Evolutionary conservation across 805 yeast species (phyloP).

Genomic region (Kuraishia floccosa): DNA sequence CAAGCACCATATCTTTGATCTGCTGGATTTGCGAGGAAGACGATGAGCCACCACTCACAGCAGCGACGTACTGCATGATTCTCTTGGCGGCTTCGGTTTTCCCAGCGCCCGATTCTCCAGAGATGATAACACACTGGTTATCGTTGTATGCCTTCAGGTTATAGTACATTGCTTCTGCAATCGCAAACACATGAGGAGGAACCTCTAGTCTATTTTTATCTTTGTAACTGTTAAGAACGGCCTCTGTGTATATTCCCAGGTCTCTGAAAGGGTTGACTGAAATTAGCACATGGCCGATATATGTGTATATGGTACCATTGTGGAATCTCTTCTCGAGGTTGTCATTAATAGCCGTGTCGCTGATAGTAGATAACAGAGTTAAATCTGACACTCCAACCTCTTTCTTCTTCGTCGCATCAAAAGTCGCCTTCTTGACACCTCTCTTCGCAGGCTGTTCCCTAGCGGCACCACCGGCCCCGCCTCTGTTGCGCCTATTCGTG

Average conservation of each 20-base stretch:
- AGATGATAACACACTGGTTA: conserved; percentile 92
- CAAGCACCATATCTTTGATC: conserved; percentile 95
- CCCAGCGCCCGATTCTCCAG: conserved; percentile 98
- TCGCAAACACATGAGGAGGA: conserved; percentile 97
- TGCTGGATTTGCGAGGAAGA: conserved; percentile 63
- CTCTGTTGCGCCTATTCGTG: conserved; percentile 64
- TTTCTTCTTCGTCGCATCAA: conserved; percentile 77
- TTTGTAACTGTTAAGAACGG: conserved; percentile 61
- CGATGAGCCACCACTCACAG: conserved; percentile 63
- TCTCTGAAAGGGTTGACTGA: conserved; percentile 96
- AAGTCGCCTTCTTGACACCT: conserved; percentile 77
- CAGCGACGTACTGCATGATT: conserved; percentile 93
- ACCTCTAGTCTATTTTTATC: conserved; percentile 93
- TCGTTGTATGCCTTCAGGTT: conserved; percentile 90
- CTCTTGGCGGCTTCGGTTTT: conserved; percentile 97
- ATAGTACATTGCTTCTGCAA: conserved; percentile 95
- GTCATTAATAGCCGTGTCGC: conserved; percentile 88
- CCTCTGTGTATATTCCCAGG: conserved; percentile 86
- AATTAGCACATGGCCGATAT: conserved; percentile 88
- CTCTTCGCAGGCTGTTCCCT: conserved; percentile 40
- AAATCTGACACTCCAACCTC: conserved; percentile 98
- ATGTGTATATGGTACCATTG: conserved; percentile 84
- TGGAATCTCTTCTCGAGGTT: conserved; percentile 82
- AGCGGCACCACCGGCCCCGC: conserved; percentile 33
- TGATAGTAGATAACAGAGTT: conserved; percentile 76